Conservation (phyloP, 2,329 filamentous ascomycete genomes). For the Diplodia seriata region DNA sequence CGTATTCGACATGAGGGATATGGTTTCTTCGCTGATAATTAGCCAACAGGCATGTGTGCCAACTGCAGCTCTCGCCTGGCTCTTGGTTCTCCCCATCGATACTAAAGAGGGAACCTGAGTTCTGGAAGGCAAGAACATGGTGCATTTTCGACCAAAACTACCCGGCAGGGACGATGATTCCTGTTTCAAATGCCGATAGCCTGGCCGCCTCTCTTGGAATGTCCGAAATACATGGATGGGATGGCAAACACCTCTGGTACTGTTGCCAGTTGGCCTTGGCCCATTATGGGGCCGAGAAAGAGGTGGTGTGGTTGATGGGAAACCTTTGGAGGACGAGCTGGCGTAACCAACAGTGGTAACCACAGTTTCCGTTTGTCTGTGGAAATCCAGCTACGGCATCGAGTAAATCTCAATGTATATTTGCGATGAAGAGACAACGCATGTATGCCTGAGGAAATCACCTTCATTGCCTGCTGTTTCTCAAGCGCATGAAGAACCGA, state of each 20-base stretch:
- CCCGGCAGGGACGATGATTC: neutral
- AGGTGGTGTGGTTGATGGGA: too few species aligned
- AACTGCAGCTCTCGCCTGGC: neutral
- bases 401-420: neutral
- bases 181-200: too few species aligned
- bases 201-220: too few species aligned
- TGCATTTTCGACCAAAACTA: neutral
- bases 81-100: neutral
- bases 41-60: neutral
- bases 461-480: neutral
- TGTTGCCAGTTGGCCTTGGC: too few species aligned
- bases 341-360: too few species aligned
- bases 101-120: neutral
- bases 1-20: neutral
- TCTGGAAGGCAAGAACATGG: conserved; percentile 1
- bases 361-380: too few species aligned
- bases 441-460: neutral
- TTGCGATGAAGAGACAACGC: neutral
- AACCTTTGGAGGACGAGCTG: too few species aligned
- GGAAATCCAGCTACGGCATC: neutral
- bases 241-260: too few species aligned
- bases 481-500: neutral
- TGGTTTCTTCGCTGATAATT: too few species aligned
- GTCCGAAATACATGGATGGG: too few species aligned
- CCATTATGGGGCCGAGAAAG: too few species aligned